Base-by-base conservation (phyloP, 1,284 basidiomycete species). In the Microbotryum intermedium region DNA sequence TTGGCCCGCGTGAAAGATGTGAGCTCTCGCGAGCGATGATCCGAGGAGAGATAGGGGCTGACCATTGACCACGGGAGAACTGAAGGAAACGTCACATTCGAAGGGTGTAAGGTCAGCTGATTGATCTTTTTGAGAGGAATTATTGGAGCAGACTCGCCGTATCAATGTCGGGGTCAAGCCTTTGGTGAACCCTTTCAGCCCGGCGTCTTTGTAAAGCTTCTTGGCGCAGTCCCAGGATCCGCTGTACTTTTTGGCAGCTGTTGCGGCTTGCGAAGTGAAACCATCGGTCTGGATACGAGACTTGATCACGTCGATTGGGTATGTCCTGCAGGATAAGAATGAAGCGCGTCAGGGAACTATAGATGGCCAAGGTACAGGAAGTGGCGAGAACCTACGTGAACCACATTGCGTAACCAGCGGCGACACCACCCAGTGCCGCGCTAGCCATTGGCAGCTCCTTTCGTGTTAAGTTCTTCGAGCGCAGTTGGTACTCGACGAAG, bases 231-330 rank as follows among this genome's bases (percentile, higher is more conserved):
- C 86, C 39, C 88, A 66, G 11, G 88, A 83, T 13, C 87, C 87
- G 46, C 79, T 81, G 78, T 93, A 97, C 73, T 87, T 87, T 70
- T 87, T 84, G 6, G 69, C 57, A 45, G 34, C 10, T 45, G 45
- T 39, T 44, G 85, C 86, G 58, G 84, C 84, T 23, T 82, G 75
- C 7, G 82, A 78, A 48, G 83, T 80, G 72, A 93, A 88, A 1
- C 86, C 86, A 72, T 97, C 94, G 0, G 92, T 97, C 77, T 97
- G 94, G 79, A 97, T 86, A 58, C 91, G 84, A 29, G 87, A 89
- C 74, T 97, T 97, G 74, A 97, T 84, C 81, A 95, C 90, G 75
- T 94, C 92, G 74, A 91, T 85, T 9, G 90, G 90, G 77, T 92
- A 92, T 77, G 91, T 91, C 11, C 88, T 78, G 26, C 25, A 49